phyloP scores from a whole-genome alignment of 1,284 basidiomycete species.

The Boletus mariae region DNA sequence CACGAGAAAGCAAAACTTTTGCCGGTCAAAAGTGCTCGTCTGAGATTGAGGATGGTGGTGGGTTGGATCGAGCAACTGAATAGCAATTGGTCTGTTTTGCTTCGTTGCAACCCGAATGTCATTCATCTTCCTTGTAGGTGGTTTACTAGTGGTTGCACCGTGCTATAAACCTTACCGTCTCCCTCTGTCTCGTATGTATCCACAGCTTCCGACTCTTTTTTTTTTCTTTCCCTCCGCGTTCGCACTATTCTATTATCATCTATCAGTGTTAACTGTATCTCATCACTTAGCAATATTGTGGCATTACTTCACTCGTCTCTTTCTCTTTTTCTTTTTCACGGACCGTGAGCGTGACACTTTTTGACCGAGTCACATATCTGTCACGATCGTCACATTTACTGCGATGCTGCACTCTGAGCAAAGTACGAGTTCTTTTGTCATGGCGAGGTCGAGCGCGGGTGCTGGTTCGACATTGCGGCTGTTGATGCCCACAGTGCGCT shows the following conservation, averaged over 20 bases:
- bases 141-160: constrained; percentile 47
- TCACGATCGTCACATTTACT: constrained; percentile 18
- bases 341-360: neutral
- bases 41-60: constrained; percentile 80
- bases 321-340: neutral
- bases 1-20: constrained; percentile 91
- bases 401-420: neutral
- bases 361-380: constrained; percentile 10
- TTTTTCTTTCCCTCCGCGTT: neutral
- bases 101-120: neutral
- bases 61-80: constrained; percentile 89
- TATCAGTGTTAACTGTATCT: neutral
- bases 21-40: constrained; percentile 78
- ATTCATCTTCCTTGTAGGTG: constrained; percentile 37
- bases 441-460: constrained; percentile 15
- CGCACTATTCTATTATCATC: constrained; percentile 11
- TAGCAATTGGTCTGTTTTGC: constrained; percentile 55
- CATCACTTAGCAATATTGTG: neutral
- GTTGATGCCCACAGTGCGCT: constrained; percentile 33
- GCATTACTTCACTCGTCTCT: no score
- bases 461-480: constrained; percentile 15
- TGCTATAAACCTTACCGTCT: constrained; percentile 21
- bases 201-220: constrained; percentile 7
- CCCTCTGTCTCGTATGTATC: constrained; percentile 11
- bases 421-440: constrained; percentile 1